phyloP scores from a whole-genome alignment of 345 rosid species.

The Citrus trifoliata region DNA sequence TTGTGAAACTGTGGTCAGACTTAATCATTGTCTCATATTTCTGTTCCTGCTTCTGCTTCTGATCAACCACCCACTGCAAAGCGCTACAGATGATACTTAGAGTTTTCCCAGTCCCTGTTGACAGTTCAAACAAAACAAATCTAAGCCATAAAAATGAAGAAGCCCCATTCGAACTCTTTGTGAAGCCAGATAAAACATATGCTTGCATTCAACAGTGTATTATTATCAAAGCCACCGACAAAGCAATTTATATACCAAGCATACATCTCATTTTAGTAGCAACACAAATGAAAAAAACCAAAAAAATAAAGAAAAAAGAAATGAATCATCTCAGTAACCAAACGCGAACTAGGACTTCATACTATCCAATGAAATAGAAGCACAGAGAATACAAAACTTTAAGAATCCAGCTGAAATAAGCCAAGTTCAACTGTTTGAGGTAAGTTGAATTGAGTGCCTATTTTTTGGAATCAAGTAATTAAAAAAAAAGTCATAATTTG shows the following conservation, averaged over 20 bases:
- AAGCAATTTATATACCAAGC: too few relatives aligned
- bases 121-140: background rate
- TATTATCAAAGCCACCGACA: too few relatives aligned
- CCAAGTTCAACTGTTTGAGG: background rate
- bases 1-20: slow-evolving; percentile 9
- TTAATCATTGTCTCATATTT: slow-evolving; percentile 19
- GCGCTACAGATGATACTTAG: slow-evolving; percentile 82
- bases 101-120: slow-evolving; percentile 86
- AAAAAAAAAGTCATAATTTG: too few relatives aligned
- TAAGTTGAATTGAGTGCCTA: background rate
- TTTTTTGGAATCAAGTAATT: background rate
- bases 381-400: background rate
- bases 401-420: background rate
- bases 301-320: background rate
- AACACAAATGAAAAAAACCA: background rate
- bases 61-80: slow-evolving; percentile 78
- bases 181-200: background rate
- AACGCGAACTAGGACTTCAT: background rate
- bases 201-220: background rate
- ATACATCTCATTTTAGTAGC: background rate
- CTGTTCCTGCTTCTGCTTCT: slow-evolving; percentile 34
- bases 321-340: background rate
- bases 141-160: background rate
- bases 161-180: background rate
- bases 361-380: background rate